These are phyloP conservation scores for Talaromyces sp. DNA, from an alignment of 2,329 filamentous ascomycete genomes.

Conservation along the genomic window DNA sequence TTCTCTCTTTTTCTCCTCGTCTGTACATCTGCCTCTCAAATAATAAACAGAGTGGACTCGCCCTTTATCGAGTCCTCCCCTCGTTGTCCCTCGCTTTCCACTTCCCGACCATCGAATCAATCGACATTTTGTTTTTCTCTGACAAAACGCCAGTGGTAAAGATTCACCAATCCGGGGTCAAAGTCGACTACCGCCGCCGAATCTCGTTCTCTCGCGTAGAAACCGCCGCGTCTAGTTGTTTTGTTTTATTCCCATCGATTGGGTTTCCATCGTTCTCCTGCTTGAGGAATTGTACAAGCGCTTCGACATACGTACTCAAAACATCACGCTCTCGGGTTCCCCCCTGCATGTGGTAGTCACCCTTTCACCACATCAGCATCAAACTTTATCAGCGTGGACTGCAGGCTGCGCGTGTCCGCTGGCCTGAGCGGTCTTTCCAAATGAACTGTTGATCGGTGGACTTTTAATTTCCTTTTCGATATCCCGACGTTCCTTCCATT, in stretches of 20 bases:
- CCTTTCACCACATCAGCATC: not conserved
- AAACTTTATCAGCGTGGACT: constrained; percentile 1
- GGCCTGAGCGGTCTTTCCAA: constrained; percentile 14
- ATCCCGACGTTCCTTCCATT: not conserved
- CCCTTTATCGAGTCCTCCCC: constrained; percentile 11
- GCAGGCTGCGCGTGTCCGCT: constrained; percentile 20
- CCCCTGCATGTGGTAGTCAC: constrained; percentile 15
- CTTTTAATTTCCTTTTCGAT: constrained; percentile 6
- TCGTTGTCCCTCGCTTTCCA: constrained; percentile 13
- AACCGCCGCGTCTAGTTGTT: not conserved
- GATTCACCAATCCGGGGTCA: constrained; percentile 3
- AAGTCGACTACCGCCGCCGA: not conserved
- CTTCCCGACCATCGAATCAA: not conserved
- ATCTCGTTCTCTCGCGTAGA: constrained; percentile 2
- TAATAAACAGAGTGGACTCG: constrained; percentile 13
- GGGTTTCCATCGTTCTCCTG: not conserved
- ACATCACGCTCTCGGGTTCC: not conserved
- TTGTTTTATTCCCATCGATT: not conserved
- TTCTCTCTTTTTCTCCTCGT: constrained; percentile 18
- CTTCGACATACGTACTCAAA: not conserved
- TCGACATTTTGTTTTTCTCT: not conserved
- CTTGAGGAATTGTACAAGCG: not conserved
- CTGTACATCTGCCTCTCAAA: constrained; percentile 19
- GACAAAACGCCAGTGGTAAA: not conserved
- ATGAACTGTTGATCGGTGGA: constrained; percentile 20